phyloP scores from a whole-genome alignment of 805 yeast genomes.

The Wickerhamomyces alni region DNA sequence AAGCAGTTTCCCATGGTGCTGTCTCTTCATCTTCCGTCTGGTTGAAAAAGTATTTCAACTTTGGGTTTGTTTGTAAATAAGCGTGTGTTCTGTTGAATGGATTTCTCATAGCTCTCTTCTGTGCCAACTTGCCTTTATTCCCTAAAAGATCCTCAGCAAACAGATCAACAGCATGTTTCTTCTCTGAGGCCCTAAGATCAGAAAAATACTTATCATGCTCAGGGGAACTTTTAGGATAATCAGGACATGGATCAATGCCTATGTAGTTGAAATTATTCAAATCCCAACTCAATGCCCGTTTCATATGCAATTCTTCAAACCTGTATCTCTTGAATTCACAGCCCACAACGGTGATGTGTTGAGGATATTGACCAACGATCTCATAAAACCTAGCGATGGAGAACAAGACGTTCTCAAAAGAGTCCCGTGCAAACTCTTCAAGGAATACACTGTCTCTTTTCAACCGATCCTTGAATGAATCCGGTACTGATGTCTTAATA shows the following conservation, averaged over 20 bases:
- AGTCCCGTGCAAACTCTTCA: slow-evolving; percentile 75
- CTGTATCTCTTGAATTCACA: slow-evolving; percentile 67
- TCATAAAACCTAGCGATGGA: slow-evolving; percentile 50
- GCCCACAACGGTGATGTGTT: slow-evolving; percentile 52
- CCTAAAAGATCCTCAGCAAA: slow-evolving; percentile 59
- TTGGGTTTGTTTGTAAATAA: slow-evolving; percentile 24
- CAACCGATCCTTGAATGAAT: slow-evolving; percentile 3
- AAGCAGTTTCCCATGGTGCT: slow-evolving; percentile 6
- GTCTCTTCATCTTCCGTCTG: background rate
- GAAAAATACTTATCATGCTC: slow-evolving; percentile 35
- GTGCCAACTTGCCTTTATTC: slow-evolving; percentile 32
- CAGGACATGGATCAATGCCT: slow-evolving; percentile 53
- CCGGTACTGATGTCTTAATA: no score
- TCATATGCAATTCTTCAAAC: slow-evolving; percentile 49
- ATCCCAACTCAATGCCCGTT: slow-evolving; percentile 39
- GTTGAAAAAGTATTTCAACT: slow-evolving; percentile 10
- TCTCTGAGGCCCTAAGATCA: slow-evolving; percentile 43
- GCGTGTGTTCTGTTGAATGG: slow-evolving; percentile 43
- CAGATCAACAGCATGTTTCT: slow-evolving; percentile 43
- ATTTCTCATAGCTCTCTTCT: slow-evolving; percentile 49
- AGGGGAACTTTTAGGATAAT: slow-evolving; percentile 16
- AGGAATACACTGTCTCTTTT: slow-evolving; percentile 30
- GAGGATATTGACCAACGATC: slow-evolving; percentile 41
- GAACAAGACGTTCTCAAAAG: slow-evolving; percentile 70
- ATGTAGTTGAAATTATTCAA: slow-evolving; percentile 35